Percentiles rank a stretch among this genome's conserved stretches.
Conservation (phyloP, 371 early-diverging fungal genomes). For the Chytridiales sp. region DNA sequence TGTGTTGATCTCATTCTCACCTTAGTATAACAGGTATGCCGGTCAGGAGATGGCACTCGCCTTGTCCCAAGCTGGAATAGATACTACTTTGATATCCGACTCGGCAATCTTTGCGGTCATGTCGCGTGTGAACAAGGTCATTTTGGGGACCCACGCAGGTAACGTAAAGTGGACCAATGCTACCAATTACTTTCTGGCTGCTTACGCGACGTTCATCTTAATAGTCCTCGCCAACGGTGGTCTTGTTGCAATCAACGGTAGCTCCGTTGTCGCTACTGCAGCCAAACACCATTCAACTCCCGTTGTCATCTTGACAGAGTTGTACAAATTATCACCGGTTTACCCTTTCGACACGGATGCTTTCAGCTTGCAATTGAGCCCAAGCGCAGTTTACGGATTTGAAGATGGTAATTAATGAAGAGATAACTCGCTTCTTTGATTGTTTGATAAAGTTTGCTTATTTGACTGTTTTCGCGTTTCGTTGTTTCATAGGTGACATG, state of each 20-base stretch:
- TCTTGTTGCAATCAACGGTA: slow-evolving; percentile 79
- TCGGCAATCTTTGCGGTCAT: slow-evolving; percentile 94
- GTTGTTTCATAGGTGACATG: slow-evolving; percentile 53
- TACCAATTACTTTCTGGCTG: neutral
- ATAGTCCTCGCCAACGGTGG: slow-evolving; percentile 91
- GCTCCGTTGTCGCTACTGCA: slow-evolving; percentile 80
- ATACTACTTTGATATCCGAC: slow-evolving; percentile 89
- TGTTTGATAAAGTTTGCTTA: slow-evolving; percentile 1
- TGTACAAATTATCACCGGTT: slow-evolving; percentile 83
- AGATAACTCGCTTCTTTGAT: neutral
- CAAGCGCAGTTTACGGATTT: slow-evolving; percentile 78
- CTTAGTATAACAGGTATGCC: slow-evolving; percentile 44
- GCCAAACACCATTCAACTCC: slow-evolving; percentile 91
- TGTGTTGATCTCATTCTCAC: slow-evolving; percentile 5
- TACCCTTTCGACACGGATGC: slow-evolving; percentile 86
- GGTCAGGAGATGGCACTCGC: slow-evolving; percentile 84
- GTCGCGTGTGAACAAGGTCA: slow-evolving; percentile 96
- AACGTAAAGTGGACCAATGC: slow-evolving; percentile 2
- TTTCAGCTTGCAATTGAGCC: slow-evolving; percentile 73
- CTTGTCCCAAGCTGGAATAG: slow-evolving; percentile 79
- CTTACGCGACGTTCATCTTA: neutral
- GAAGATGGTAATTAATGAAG: slow-evolving; percentile 53
- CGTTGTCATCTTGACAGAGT: slow-evolving; percentile 80
- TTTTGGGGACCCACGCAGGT: slow-evolving; percentile 90
- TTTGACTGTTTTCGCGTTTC: neutral